Conservation (phyloP, 2,329 filamentous ascomycete species). For the Phyllosticta citribraziliensis region DNA sequence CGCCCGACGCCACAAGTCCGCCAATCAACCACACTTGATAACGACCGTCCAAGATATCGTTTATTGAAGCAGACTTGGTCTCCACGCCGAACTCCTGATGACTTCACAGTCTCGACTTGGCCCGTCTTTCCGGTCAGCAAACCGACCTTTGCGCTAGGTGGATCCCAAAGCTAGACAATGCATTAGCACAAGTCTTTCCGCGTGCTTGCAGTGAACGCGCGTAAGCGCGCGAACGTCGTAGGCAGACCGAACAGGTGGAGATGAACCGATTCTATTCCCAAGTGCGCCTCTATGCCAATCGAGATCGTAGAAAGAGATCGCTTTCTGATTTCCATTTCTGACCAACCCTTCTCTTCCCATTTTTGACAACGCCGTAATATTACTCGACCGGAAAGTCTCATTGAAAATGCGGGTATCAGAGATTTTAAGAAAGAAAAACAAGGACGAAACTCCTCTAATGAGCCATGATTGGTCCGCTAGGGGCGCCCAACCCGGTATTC, state of each 20-base stretch:
- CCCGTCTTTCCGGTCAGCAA: background rate
- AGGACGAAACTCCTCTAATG: background rate
- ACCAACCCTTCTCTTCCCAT: background rate
- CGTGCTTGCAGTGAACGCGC: background rate
- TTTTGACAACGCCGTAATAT: background rate
- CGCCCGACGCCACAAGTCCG: background rate
- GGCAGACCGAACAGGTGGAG: background rate
- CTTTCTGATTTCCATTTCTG: background rate
- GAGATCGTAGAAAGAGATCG: background rate
- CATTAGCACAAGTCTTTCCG: background rate
- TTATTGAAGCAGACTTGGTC: background rate
- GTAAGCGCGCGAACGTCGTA: background rate
- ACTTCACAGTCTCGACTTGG: background rate
- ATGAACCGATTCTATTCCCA: background rate
- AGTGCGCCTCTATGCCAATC: background rate
- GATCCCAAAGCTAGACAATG: background rate
- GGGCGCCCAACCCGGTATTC: slow-evolving; percentile 2
- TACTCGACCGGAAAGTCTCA: background rate
- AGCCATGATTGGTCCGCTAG: slow-evolving; percentile 1
- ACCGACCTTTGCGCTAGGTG: background rate
- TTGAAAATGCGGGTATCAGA: background rate
- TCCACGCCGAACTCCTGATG: background rate
- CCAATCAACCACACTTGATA: background rate
- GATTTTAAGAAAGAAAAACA: background rate
- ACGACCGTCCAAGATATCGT: background rate